Conservation (phyloP, 116 monocot species). For the Thalassia testudinum region DNA sequence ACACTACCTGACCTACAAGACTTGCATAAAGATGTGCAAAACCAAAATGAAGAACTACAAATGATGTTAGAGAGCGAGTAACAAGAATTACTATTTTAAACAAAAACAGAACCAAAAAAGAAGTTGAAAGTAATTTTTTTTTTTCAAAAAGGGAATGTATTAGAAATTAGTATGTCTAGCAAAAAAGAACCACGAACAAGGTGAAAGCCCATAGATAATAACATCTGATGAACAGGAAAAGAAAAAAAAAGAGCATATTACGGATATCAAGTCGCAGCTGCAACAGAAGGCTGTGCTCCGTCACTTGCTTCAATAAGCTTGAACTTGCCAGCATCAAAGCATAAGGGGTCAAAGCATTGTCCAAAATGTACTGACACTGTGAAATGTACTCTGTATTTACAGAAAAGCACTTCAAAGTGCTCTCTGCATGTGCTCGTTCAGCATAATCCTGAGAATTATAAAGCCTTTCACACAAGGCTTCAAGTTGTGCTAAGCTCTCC, state of each 20-base stretch:
- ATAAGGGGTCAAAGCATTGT: slow-evolving; percentile 97
- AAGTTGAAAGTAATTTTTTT: no score
- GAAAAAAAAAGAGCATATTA: slow-evolving; percentile 27
- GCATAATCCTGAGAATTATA: slow-evolving; percentile 92
- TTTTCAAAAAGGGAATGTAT: no score
- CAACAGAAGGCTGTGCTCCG: slow-evolving; percentile 82
- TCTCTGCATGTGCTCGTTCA: slow-evolving; percentile 93
- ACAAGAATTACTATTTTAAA: no score
- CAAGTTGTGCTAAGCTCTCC: slow-evolving; percentile 94
- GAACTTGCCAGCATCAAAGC: slow-evolving; percentile 99
- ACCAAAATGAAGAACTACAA: no score
- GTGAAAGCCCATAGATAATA: not conserved
- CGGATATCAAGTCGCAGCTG: slow-evolving; percentile 95
- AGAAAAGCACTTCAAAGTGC: slow-evolving; percentile 94
- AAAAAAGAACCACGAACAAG: not conserved
- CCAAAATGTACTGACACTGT: slow-evolving; percentile 96
- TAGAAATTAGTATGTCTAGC: no score
- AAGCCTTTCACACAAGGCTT: slow-evolving; percentile 94
- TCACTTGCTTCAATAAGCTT: slow-evolving; percentile 98
- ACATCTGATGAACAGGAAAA: not conserved
- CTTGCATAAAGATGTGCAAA: no score
- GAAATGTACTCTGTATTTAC: slow-evolving; percentile 89
- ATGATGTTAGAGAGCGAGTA: no score
- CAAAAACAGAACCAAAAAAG: no score
- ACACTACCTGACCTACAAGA: no score